Evolutionary conservation across 179 eudicot species (phyloP), one percentile per base, ranked within the genome.

Genomic region (Beta macrorhiza): DNA sequence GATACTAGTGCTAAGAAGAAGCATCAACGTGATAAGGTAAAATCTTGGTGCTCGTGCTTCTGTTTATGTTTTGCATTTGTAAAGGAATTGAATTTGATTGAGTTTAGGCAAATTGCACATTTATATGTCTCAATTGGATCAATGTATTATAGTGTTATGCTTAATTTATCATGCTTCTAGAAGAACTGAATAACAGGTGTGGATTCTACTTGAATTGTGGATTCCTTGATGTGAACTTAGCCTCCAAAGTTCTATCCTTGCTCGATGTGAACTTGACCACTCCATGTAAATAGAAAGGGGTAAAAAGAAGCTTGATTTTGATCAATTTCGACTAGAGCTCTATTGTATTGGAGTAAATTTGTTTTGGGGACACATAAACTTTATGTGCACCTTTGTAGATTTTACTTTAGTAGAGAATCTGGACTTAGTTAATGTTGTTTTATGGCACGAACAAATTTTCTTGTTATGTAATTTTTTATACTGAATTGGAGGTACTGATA

Each of bases 1-100:
- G 88, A 75, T 74, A 10, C 68, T 42, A 65, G 81, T 82, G 75
- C 56, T 76, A 84, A 74, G 69, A 91, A 85, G 89, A 86, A 90
- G 83, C 83, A 83, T 19, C 83, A 75, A 32, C 93, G 96, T 22
- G 94, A 94, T 52, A 96, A 92, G 97, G 99, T 96, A 83, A 84
- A 49, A 29, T 69, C 45, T 77, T 20, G 37, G 15, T 62, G 59
- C 57, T 8, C 37, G 14, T 74, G 13, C 4, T 72, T 76, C 32
- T 62, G 19, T 20, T 65, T 76, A 5, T 62, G 4, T 62, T 57
- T 13, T 71, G 20, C n/a, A 53, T 73, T 37, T 77, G 2, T 73
- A 0, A 7, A 13, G 77, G 22, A 32, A 75, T 15, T 53, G 0
- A 17, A 17, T 74, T 19, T 74, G 47, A 32, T 72, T 53, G 45